Evolutionary conservation across 2,329 filamentous ascomycete genomes (phyloP), one percentile per base, ranked within the genome.

Genomic region (Fusarium floridanum): DNA sequence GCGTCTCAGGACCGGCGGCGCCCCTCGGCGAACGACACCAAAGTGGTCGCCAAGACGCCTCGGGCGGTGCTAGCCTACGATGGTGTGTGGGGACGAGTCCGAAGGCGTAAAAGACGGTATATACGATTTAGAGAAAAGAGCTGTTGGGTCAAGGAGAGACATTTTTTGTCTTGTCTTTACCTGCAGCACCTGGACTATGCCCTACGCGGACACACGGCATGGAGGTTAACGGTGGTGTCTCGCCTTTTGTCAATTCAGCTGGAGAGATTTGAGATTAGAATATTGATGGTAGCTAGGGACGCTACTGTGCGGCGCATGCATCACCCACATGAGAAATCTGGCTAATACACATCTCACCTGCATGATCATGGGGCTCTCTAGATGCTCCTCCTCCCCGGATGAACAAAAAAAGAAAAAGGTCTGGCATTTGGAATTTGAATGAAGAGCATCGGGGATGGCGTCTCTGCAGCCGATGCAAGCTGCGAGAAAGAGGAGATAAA

Each of bases 301-400:
- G 60, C 72, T 70, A 74, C 72, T 56, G 61, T 64, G 64, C 50
- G 71, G 64, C 71, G 71, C 59, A 70, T 70, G 56, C 48, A 72
- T 72, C 68, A 75, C 72, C 27, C 72, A 72, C 70, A 72, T 72
- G 61, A 70, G 61, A 64, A 55, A 57, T 37, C 55, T 57, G 16
- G 32, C 60, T 57, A 65, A 48, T 48, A 24, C 43, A 14, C 43
- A 48, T 61, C 71, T 72, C 62, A 75, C 72, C 68, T 75, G 72
- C 68, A 74, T 74, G 57, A 39, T 72, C 8, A 20, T 45, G 22
- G 43, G 43, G 22, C 45, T 27, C 45, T 27, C 14, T 10, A 10
- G 37, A 16, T 39, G 37, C 17, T 50, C 22, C 45, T 71, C 39
- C 45, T 62, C 57, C 61, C 65, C 61, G 55, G 63, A 61, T 57